Conservation (phyloP, 805 yeast species). For the Nakazawaea siamensis region DNA sequence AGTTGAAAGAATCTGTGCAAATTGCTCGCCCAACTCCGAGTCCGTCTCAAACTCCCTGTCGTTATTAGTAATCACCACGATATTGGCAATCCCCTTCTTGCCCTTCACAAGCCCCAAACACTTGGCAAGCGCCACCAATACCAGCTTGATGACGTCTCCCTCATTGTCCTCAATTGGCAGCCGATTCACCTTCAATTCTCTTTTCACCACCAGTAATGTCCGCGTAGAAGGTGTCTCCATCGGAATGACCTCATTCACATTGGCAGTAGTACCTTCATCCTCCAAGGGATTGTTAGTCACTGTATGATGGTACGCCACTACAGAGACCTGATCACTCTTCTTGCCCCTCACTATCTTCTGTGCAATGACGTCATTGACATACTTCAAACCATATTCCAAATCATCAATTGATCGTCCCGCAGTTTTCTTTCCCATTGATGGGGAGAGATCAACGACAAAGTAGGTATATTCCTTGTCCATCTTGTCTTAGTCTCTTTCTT, state of each 20-base stretch:
- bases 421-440: constrained; percentile 30
- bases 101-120: constrained; percentile 8
- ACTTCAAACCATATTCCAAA: constrained; percentile 29
- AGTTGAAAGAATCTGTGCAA: constrained; percentile 1
- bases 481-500: no score
- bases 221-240: constrained; percentile 15
- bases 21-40: background rate
- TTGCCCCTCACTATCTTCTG: constrained; percentile 19
- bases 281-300: constrained; percentile 19
- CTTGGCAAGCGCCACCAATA: constrained; percentile 19
- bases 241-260: constrained; percentile 12
- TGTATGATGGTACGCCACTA: constrained; percentile 18
- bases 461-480: constrained; percentile 17
- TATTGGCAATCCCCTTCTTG: constrained; percentile 8
- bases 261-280: constrained; percentile 15
- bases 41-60: constrained; percentile 11
- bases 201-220: constrained; percentile 10
- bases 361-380: constrained; percentile 31
- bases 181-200: constrained; percentile 12
- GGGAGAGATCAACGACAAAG: constrained; percentile 43
- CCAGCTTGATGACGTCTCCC: constrained; percentile 20
- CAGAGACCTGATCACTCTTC: constrained; percentile 18
- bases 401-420: constrained; percentile 33
- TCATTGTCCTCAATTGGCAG: constrained; percentile 14
- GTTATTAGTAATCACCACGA: constrained; percentile 6